These are phyloP conservation scores for Panicum virgatum DNA, from an alignment of 202 grass and related monocot genomes.

Conservation along the genomic window DNA sequence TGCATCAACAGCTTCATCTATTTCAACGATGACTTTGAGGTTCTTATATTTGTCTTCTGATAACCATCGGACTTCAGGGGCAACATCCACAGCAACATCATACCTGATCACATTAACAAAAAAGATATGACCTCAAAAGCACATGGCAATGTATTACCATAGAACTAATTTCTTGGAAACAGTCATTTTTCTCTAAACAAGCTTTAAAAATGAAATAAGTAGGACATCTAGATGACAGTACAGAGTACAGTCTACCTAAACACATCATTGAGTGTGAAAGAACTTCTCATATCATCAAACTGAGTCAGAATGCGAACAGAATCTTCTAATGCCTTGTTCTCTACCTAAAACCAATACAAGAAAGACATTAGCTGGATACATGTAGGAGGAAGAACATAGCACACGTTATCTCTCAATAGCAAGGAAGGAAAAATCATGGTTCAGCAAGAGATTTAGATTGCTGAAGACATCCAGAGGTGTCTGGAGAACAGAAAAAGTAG, in stretches of 20 bases:
- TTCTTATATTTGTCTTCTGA: conserved; percentile 89
- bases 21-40: conserved; percentile 90
- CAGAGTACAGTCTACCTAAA: conserved; percentile 61
- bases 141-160: conserved; percentile 2
- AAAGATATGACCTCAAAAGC: conserved; percentile 20
- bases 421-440: conserved; percentile 30
- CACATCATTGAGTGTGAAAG: conserved; percentile 67
- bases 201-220: conserved; percentile 4
- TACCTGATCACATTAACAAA: conserved; percentile 56
- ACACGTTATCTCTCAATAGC: background rate
- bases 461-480: conserved; percentile 21
- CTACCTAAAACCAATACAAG: conserved; percentile 56
- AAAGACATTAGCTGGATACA: conserved; percentile 26
- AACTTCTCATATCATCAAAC: conserved; percentile 72
- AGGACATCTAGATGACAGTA: conserved; percentile 15
- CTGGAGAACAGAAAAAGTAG: conserved; percentile 18
- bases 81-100: conserved; percentile 81
- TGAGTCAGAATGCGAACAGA: conserved; percentile 80
- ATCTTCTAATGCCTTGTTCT: conserved; percentile 89
- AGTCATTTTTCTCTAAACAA: conserved; percentile 18
- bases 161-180: conserved; percentile 3
- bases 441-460: conserved; percentile 18
- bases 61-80: conserved; percentile 79
- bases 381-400: background rate
- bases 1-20: conserved; percentile 81